Evolutionary conservation across 2,329 filamentous ascomycete species (phyloP).

Genomic region (Massarina eburnea): DNA sequence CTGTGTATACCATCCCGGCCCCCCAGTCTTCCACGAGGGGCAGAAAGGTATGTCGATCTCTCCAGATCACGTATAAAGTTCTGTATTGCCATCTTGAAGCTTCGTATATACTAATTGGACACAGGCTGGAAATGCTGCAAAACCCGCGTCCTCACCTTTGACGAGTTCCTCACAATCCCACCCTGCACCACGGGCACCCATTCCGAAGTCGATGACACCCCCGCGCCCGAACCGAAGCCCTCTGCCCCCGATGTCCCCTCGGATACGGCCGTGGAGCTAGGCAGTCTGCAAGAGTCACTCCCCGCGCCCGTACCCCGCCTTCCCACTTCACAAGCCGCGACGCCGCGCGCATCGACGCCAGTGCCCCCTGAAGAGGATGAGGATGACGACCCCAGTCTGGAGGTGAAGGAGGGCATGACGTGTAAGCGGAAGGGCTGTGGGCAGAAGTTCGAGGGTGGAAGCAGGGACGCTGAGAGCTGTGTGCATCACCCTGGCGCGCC

Average conservation of each 20-base stretch:
- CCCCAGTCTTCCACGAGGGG: slow-evolving; percentile 91
- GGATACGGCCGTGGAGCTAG: slow-evolving; percentile 35
- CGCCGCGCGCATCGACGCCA: slow-evolving; percentile 27
- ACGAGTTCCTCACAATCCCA: slow-evolving; percentile 91
- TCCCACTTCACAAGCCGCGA: slow-evolving; percentile 31
- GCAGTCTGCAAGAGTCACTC: slow-evolving; percentile 31
- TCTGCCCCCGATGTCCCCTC: slow-evolving; percentile 50
- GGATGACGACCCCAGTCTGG: slow-evolving; percentile 76
- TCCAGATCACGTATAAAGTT: not conserved
- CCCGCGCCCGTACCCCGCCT: slow-evolving; percentile 36
- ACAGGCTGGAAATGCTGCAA: slow-evolving; percentile 99
- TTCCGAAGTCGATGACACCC: slow-evolving; percentile 78
- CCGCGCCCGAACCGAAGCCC: slow-evolving; percentile 52
- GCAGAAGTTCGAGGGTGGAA: slow-evolving; percentile 58
- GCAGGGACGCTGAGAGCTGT: slow-evolving; percentile 71
- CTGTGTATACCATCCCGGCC: slow-evolving; percentile 90
- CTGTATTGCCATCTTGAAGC: not conserved
- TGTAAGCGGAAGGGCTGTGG: slow-evolving; percentile 81
- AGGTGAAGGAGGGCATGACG: slow-evolving; percentile 71
- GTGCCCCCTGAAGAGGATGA: slow-evolving; percentile 61
- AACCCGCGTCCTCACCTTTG: slow-evolving; percentile 91
- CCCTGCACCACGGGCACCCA: slow-evolving; percentile 94
- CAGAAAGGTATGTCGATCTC: slow-evolving; percentile 74
- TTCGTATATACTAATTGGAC: slow-evolving; percentile 10
- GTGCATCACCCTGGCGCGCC: slow-evolving; percentile 86